Evolutionary conservation across 1,284 basidiomycete genomes (phyloP), one percentile per base, ranked within the genome.

Genomic region (Sporisorium reilianum): DNA sequence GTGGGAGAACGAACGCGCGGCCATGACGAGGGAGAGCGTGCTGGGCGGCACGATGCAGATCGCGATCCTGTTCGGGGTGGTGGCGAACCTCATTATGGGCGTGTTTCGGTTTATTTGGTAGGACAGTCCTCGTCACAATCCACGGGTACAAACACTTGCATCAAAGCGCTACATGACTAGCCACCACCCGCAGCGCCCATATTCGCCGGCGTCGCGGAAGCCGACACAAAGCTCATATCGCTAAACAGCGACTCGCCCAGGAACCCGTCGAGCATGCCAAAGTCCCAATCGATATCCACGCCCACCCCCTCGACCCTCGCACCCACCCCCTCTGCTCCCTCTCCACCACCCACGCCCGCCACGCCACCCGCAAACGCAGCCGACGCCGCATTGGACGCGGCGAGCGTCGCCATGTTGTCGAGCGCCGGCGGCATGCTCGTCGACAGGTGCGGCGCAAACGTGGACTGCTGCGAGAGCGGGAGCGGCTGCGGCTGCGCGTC

Each of bases 211-310:
- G 58, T 59, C n/a, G 59, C 60, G 5, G 59, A 50, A 32, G 55
- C 48, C 20, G 62, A 61, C 36, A 74, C 64, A 34, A 73, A 71
- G 50, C 69, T 67, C 75, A 74, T 77, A 54, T 77, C 70, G 56
- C 63, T 65, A n/a, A 75, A 75, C 30, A 75, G 51, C 22, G 60
- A 64, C 16, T 75, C 73, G 7, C 67, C 67, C 2, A 75, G 41
- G 36, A 75, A 72, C 6, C 68, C 67, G 25, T 75, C 73, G 12
- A 74, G 44, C 65, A 68, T 74, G 3, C 71, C 65, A 41, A 74
- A 67, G n/a, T 75, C 67, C 72, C 66, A 70, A 36, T 69, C 63
- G 34, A 64, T 59, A 34, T 72, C 69, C 6, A 62, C 53, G 11
- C 41, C 50, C 4, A 23, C 42, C 18, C 9, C 51, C 7, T 23